These are phyloP conservation scores for Mycena latifolia DNA, from an alignment of 768 basidiomycete genomes.

Conservation along the genomic window DNA sequence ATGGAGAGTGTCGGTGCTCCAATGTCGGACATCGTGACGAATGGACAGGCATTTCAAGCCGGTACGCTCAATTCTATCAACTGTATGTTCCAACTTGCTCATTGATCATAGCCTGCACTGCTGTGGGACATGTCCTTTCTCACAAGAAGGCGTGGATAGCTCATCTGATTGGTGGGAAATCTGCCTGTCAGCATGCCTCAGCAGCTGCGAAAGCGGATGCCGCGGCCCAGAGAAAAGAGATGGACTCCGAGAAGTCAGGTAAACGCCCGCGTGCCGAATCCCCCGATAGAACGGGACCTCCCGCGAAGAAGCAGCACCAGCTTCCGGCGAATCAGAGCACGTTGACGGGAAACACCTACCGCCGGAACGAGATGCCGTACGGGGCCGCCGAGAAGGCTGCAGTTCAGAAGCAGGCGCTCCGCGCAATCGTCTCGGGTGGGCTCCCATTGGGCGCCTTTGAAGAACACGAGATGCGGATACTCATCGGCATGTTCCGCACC, in stretches of 20 bases:
- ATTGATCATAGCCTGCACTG: too few species aligned
- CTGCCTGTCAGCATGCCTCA: not conserved
- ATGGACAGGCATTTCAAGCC: too few species aligned
- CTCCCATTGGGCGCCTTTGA: not conserved
- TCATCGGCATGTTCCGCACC: constrained; percentile 18
- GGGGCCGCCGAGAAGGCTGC: too few species aligned
- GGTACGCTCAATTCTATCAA: too few species aligned
- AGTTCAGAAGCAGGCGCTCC: constrained; percentile 15
- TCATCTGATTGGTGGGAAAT: not conserved
- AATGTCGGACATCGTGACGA: too few species aligned
- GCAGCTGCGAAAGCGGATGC: not conserved
- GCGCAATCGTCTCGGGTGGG: constrained; percentile 7
- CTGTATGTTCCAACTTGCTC: too few species aligned
- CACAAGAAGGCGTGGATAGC: not conserved
- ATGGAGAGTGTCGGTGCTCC: too few species aligned
- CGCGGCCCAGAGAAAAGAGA: not conserved
- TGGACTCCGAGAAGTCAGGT: not conserved
- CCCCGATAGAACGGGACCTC: not conserved
- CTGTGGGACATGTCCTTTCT: too few species aligned
- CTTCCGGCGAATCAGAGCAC: not conserved
- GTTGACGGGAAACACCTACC: too few species aligned
- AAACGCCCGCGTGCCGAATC: too few species aligned
- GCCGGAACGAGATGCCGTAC: too few species aligned
- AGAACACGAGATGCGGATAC: constrained; percentile 17
- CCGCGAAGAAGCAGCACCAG: not conserved